Conservation (phyloP, 495 filamentous ascomycete genomes). For the Letharia lupina region DNA sequence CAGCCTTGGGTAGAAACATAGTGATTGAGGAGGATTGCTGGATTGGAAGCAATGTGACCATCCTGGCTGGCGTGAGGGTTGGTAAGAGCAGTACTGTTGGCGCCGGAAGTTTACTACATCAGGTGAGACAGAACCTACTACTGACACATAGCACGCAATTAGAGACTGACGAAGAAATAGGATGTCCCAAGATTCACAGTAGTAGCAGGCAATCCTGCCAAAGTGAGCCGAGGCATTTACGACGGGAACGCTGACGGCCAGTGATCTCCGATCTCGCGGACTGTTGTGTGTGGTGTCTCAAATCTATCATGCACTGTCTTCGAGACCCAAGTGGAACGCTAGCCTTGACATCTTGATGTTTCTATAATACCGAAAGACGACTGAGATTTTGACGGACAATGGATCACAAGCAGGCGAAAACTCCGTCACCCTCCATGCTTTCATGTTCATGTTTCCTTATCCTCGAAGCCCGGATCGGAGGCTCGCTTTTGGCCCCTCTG, state of each 20-base stretch:
- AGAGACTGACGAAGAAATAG: conserved; percentile 27
- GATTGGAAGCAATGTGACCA: conserved; percentile 77
- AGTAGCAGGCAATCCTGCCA: conserved; percentile 56
- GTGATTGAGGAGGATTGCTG: conserved; percentile 83
- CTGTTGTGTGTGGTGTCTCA: neutral
- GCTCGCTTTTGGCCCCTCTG: neutral
- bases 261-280: neutral
- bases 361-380: conserved; percentile 15
- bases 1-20: conserved; percentile 62
- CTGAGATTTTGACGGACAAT: conserved; percentile 14
- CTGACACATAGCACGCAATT: neutral
- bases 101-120: conserved; percentile 31
- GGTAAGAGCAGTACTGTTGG: conserved; percentile 41
- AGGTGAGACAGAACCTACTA: conserved; percentile 11
- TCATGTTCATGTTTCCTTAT: neutral
- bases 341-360: neutral
- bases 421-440: neutral
- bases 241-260: conserved; percentile 25
- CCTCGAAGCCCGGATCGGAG: neutral
- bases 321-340: neutral
- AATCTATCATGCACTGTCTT: neutral
- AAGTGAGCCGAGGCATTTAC: conserved; percentile 48
- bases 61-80: conserved; percentile 54
- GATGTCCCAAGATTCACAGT: conserved; percentile 55
- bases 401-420: neutral